Conservation (phyloP, 148 eudicot species). For the Cornus suecica region DNA sequence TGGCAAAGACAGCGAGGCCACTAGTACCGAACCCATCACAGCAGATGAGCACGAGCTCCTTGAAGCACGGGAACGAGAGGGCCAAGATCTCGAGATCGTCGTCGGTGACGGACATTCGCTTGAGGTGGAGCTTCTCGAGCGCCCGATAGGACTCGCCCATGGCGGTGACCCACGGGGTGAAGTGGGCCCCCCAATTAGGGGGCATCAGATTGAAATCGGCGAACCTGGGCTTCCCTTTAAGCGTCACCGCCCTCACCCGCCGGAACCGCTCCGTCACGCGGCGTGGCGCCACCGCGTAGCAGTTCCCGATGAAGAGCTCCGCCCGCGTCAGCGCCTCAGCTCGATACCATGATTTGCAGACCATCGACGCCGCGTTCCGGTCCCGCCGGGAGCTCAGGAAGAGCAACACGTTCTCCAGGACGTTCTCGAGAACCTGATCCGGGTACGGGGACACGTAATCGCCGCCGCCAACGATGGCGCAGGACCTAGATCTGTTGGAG, state of each 20-base stretch:
- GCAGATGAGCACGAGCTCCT: constrained; percentile 60
- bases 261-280: constrained; percentile 51
- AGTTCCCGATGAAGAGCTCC: constrained; percentile 71
- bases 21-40: constrained; percentile 69
- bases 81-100: constrained; percentile 47
- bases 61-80: constrained; percentile 33
- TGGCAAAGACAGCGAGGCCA: constrained; percentile 57
- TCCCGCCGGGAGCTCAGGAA: constrained; percentile 53
- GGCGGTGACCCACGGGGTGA: constrained; percentile 39
- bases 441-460: constrained; percentile 38
- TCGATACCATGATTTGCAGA: constrained; percentile 67
- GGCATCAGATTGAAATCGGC: constrained; percentile 75
- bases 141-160: constrained; percentile 39
- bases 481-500: constrained; percentile 2
- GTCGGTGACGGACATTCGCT: constrained; percentile 62
- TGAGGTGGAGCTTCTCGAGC: constrained; percentile 50
- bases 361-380: constrained; percentile 64
- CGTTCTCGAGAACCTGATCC: constrained; percentile 78
- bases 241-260: constrained; percentile 31
- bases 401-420: constrained; percentile 61
- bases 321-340: constrained; percentile 68
- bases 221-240: constrained; percentile 77
- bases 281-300: constrained; percentile 49
- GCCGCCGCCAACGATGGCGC: constrained; percentile 15
- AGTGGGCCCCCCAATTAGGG: constrained; percentile 59